Evolutionary conservation across 805 yeast genomes (phyloP), one percentile per base, ranked within the genome.

Genomic region (Ogataea paraovalis): DNA sequence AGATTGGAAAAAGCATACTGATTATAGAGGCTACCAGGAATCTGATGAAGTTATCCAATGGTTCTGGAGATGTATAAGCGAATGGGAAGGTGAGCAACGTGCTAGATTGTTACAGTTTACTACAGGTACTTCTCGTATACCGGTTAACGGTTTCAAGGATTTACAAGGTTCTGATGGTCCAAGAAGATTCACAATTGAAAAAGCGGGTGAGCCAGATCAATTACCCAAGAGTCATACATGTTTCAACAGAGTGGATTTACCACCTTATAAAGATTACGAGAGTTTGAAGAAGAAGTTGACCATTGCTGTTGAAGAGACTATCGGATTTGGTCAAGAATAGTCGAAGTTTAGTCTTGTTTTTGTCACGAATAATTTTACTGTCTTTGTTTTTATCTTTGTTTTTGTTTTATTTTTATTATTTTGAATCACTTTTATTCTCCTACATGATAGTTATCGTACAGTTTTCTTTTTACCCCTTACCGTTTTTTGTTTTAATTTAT

Each of bases 111-210:
- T 94, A 57, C 99, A 94, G 70, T 94, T 94, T 67, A 92, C 99
- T 19, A 94, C 99, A 1, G 99, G 99, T 77, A 94, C 99, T 3
- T 90, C 97, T 20, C 85, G 99, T 73, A 94, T 94, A 48, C 99
- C 99, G 7, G 99, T 94, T 54, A 94, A 92, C 69, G 99, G 99
- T 37, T 94, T 94, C 78, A 94, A 94, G 69, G 99, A 94, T 70
- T 76, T 94, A 60, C 99, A 94, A 72, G 99, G 99, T 56, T 87
- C 96, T 21, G 99, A 94, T 71, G 99, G 99, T 49, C 99, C 99
- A 45, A 87, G 99, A 78, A 82, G 98, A 66, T 94, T 94, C 69
- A 94, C 99, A 6, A 92, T 94, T 66, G 99, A 94, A 68, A 91
- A 91, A 68, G 98, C 98, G 9, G 99, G 99, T 49, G 98, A 92